Conservation (phyloP, 75 land plant species). For the Pinus tabuliformis region DNA sequence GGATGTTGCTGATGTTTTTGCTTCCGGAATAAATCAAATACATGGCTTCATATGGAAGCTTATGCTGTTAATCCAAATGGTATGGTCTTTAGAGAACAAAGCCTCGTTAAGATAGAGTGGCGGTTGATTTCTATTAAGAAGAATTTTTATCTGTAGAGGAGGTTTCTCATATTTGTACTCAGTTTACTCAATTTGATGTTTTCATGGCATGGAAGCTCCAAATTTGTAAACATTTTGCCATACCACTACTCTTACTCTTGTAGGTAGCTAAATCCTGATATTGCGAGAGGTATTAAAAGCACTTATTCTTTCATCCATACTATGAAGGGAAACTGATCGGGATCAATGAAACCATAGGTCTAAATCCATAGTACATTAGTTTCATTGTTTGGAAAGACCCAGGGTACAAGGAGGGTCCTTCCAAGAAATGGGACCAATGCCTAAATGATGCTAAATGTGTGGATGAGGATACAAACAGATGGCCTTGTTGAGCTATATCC, state of each 20-base stretch:
- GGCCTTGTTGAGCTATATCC: too few species aligned
- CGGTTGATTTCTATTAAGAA: not conserved
- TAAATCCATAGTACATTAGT: not conserved
- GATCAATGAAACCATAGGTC: not conserved
- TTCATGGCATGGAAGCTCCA: not conserved
- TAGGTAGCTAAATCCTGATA: not conserved
- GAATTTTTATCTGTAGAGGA: not conserved
- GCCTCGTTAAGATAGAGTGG: not conserved
- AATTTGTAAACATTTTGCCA: not conserved
- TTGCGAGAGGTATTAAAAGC: not conserved
- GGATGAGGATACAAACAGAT: too few species aligned
- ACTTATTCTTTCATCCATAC: not conserved
- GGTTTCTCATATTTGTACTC: not conserved
- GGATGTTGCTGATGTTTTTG: too few species aligned
- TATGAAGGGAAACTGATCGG: not conserved
- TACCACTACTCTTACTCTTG: not conserved
- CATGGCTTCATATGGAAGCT: not conserved
- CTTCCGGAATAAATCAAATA: not conserved
- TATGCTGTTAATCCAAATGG: not conserved
- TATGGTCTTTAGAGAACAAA: not conserved
- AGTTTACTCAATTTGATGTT: not conserved
- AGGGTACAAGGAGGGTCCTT: too few species aligned
- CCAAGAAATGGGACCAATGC: too few species aligned
- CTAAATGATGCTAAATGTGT: too few species aligned
- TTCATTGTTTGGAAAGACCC: not conserved